Evolutionary conservation across 768 basidiomycete genomes (phyloP).

Genomic region (Leccinum variicolor): DNA sequence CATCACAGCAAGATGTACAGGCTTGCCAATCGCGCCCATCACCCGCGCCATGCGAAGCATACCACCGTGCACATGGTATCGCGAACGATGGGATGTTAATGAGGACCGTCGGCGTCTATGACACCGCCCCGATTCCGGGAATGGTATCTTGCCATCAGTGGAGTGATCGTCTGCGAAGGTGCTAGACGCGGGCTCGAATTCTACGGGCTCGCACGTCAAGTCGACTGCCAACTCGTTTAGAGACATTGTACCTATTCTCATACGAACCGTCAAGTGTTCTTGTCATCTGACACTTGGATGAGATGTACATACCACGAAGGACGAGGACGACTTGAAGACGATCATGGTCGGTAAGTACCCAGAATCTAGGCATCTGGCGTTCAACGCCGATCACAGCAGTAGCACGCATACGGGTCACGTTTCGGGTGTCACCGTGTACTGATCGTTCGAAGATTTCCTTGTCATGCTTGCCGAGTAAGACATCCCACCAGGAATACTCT

Average conservation of each 20-base stretch:
- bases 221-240: constrained; percentile 86
- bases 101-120: constrained; percentile 25
- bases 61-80: constrained; percentile 73
- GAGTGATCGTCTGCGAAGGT: constrained; percentile 24
- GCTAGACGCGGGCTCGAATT: constrained; percentile 55
- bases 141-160: constrained; percentile 34
- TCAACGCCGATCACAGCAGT: constrained; percentile 65
- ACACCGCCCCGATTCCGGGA: constrained; percentile 29
- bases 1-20: constrained; percentile 71
- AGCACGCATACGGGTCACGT: constrained; percentile 42
- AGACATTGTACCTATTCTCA: constrained; percentile 67
- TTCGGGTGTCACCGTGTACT: constrained; percentile 28
- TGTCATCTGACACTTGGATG: background rate
- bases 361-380: constrained; percentile 76
- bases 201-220: constrained; percentile 73
- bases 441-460: constrained; percentile 78
- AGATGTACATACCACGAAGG: constrained; percentile 47
- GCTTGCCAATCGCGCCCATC: constrained; percentile 75
- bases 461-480: constrained; percentile 76
- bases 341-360: constrained; percentile 81
- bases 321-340: constrained; percentile 75
- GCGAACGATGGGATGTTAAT: constrained; percentile 19
- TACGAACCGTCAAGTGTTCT: constrained; percentile 2
- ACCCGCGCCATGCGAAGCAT: constrained; percentile 76
- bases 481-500: constrained; percentile 80